Percentiles rank a stretch among this genome's conserved stretches.
Evolutionary conservation across 441 rosid species (phyloP).

Genomic region (Raphanus hybrid): DNA sequence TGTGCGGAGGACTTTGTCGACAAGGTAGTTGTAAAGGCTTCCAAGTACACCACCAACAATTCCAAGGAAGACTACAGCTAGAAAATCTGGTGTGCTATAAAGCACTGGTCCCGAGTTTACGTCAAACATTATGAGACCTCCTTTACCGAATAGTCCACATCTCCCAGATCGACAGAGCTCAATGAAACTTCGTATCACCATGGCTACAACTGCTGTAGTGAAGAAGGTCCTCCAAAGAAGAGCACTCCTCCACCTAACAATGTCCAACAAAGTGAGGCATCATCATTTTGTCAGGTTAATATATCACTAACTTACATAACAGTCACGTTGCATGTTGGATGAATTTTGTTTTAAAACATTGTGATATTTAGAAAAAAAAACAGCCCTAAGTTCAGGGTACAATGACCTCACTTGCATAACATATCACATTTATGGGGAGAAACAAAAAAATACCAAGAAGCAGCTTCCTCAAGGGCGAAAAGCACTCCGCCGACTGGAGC

Average conservation of each 20-base stretch:
- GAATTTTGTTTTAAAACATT: too few species aligned
- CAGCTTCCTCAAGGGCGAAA: slow-evolving; percentile 97
- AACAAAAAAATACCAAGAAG: slow-evolving; percentile 68
- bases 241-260: slow-evolving; percentile 95
- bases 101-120: too few species aligned
- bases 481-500: slow-evolving; percentile 99
- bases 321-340: too few species aligned
- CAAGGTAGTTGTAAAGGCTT: slow-evolving; percentile 80
- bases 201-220: slow-evolving; percentile 95
- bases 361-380: too few species aligned
- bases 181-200: slow-evolving; percentile 77
- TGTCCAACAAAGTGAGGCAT: too few species aligned
- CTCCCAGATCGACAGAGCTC: slow-evolving; percentile 69
- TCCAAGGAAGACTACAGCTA: slow-evolving; percentile 83
- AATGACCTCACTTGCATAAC: too few species aligned
- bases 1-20: slow-evolving; percentile 87
- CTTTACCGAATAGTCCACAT: slow-evolving; percentile 58
- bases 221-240: slow-evolving; percentile 99
- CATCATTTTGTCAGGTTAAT: too few species aligned
- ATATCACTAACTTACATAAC: too few species aligned
- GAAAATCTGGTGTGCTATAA: slow-evolving; percentile 40
- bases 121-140: too few species aligned
- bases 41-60: slow-evolving; percentile 82
- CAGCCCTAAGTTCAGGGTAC: too few species aligned
- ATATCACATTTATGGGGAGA: too few species aligned